Conservation (phyloP, 805 yeast species). For the Kazachstania africana region DNA sequence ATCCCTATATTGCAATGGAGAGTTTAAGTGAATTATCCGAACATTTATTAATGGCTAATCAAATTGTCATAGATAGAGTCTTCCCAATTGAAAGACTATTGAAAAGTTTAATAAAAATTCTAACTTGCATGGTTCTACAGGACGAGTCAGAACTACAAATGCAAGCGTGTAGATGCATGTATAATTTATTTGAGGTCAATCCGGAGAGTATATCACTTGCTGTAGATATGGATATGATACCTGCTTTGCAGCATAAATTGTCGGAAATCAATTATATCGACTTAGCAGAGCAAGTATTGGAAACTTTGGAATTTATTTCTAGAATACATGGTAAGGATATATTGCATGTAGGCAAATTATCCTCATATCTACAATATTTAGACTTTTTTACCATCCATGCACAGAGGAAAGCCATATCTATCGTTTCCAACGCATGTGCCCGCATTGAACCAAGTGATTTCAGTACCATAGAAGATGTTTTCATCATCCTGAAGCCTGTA, state of each 20-base stretch:
- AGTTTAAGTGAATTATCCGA: conserved; percentile 55
- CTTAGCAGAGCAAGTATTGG: conserved; percentile 82
- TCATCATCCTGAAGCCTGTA: conserved; percentile 44
- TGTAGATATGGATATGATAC: conserved; percentile 53
- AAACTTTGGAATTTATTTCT: conserved; percentile 58
- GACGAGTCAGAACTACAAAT: conserved; percentile 72
- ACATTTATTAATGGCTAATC: conserved; percentile 56
- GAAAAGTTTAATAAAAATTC: conserved; percentile 40
- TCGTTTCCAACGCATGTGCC: conserved; percentile 59
- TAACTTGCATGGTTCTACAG: conserved; percentile 44
- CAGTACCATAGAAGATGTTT: conserved; percentile 39
- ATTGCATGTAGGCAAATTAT: conserved; percentile 47
- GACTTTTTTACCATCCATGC: conserved; percentile 87
- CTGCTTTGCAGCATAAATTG: conserved; percentile 52
- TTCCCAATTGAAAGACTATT: conserved; percentile 52
- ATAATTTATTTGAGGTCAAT: conserved; percentile 67
- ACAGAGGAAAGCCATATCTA: conserved; percentile 67
- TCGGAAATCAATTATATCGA: conserved; percentile 75
- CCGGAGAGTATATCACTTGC: conserved; percentile 52
- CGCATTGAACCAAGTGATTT: conserved; percentile 33
- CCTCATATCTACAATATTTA: conserved; percentile 54
- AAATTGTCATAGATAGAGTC: conserved; percentile 45
- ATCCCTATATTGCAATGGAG: conserved; percentile 51
- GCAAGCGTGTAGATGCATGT: conserved; percentile 72
- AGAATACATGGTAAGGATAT: conserved; percentile 40